Base-by-base conservation (phyloP, 495 filamentous ascomycete species). In the Xylaria longipes region DNA sequence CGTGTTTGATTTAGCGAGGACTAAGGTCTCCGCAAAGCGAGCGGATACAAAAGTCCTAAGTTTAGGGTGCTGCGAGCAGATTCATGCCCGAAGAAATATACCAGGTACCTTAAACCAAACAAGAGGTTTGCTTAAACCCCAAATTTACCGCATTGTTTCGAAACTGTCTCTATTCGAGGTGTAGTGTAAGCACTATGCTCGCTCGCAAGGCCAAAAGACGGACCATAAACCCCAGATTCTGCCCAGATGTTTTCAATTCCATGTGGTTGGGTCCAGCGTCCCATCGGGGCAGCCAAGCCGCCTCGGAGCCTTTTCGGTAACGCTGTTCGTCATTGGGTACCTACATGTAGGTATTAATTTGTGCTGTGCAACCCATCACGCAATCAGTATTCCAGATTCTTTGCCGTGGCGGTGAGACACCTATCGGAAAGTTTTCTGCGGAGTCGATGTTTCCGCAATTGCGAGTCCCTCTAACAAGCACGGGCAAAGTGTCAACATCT, bases 301-400 rank as follows among this genome's bases (percentile, higher is more conserved):
- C 29, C 12, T 15, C 20, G 60, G n/a, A 43, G 57, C 22, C 39
- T 33, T 31, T 46, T 46, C 14, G 41, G 62, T 65, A 41, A 5
- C 60, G 29, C 9, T 60, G 33, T 37, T 54, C 39, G 39, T 37
- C 50, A 41, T 43, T 58, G 33, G 35, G 22, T 37, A 43, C 9
- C n/a, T 56, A 25, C 8, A 45, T n/a, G 54, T 61, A 61, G 41
- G 58, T n/a, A 48, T 61, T n/a, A n/a, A n/a, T n/a, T 41, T 33
- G 37, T 62, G 68, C 45, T 39, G 68, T 69, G 68, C 29, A 61
- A 69, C 68, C 58, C 29, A 69, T 69, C 68, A 69, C 68, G 68
- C 56, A 62, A 69, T 69, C 43, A 50, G 9, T 46, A 69, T 69
- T 45, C 39, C 27, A 45, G 39, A 37, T 48, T 29, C 33, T 37